Evolutionary conservation across 768 basidiomycete genomes (phyloP).

Genomic region (Crucibulum laeve): DNA sequence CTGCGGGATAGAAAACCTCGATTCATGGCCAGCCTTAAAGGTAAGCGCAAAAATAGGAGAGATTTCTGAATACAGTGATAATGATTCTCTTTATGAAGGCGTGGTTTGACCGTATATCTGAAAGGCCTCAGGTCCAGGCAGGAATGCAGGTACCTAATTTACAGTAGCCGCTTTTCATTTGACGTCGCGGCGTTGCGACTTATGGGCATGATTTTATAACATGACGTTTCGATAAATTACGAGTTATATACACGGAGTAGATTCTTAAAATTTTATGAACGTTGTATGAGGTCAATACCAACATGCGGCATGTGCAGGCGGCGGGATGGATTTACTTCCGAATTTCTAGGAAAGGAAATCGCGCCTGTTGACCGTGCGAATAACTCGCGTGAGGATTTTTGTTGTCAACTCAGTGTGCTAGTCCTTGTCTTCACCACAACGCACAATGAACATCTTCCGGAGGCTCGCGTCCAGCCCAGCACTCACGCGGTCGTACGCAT

Average conservation of each 20-base stretch:
- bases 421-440: slow-evolving; percentile 1
- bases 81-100: slow-evolving; percentile 9
- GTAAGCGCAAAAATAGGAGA: slow-evolving; percentile 13
- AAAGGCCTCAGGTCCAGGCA: slow-evolving; percentile 15
- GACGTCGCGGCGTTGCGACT: slow-evolving; percentile 3
- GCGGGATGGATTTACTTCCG: too few species aligned
- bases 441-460: slow-evolving; percentile 17
- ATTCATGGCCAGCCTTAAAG: slow-evolving; percentile 33
- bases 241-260: too few species aligned
- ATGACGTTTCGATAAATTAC: too few species aligned
- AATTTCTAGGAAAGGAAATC: too few species aligned
- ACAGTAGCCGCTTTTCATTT: slow-evolving; percentile 2
- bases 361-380: background rate
- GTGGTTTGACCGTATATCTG: slow-evolving; percentile 20
- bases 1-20: slow-evolving; percentile 28
- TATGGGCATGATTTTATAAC: background rate
- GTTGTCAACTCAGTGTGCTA: background rate
- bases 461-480: slow-evolving; percentile 19
- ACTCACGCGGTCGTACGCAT: slow-evolving; percentile 36
- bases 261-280: too few species aligned
- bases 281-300: too few species aligned
- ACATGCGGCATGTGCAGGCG: too few species aligned
- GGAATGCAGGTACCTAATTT: slow-evolving; percentile 12
- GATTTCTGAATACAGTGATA: background rate
- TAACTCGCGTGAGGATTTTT: too few species aligned